Percentiles rank a stretch among this genome's conserved stretches.
These are phyloP conservation scores for Eucalyptus pumila DNA, from an alignment of 345 rosid genomes.

Conservation along the genomic window DNA sequence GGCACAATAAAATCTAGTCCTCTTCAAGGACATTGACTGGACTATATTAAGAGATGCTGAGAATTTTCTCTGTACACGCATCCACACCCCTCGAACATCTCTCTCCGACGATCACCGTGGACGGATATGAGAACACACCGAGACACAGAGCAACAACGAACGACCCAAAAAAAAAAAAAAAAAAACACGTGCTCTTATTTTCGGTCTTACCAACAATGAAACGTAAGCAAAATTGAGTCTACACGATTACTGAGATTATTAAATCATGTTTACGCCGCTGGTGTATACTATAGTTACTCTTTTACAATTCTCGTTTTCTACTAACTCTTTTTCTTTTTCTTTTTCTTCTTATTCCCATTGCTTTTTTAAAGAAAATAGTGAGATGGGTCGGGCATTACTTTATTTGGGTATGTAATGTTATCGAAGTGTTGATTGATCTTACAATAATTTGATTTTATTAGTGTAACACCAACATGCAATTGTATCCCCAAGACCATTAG, in stretches of 20 bases:
- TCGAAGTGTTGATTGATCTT: neutral
- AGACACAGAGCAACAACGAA: neutral
- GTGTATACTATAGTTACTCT: neutral
- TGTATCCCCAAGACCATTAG: neutral
- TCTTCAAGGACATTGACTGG: neutral
- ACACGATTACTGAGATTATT: neutral
- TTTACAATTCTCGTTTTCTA: neutral
- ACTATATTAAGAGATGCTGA: neutral
- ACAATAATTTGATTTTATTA: neutral
- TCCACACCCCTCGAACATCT: neutral
- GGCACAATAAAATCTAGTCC: neutral
- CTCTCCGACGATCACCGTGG: neutral
- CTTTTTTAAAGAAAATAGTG: neutral
- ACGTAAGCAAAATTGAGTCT: neutral
- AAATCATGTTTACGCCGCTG: rapidly evolving
- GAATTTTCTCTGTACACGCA: neutral
- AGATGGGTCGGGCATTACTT: neutral
- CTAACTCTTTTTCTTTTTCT: neutral
- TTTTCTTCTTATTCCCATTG: neutral
- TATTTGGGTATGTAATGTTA: neutral
- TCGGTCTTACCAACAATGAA: neutral
- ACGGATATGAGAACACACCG: neutral
- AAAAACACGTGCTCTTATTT: neutral
- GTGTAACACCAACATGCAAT: neutral
- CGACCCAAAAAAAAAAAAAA: neutral